phyloP scores from a whole-genome alignment of 1,284 basidiomycete genomes.

The Apiotrichum akiyoshidainum region DNA sequence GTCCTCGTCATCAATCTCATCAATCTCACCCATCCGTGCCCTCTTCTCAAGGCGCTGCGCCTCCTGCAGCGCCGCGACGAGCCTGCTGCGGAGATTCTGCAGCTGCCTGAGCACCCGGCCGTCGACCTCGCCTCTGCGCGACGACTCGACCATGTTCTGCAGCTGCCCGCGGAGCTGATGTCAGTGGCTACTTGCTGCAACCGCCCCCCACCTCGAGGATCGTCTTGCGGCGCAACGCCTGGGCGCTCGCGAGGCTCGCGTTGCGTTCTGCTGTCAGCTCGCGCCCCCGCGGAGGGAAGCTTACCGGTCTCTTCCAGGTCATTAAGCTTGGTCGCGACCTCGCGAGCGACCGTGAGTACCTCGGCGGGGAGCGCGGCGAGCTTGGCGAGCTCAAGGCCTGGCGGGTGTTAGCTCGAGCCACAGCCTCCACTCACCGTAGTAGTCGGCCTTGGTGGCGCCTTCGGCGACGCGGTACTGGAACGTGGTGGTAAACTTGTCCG shows the following conservation, averaged over 20 bases:
- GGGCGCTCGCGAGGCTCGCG: constrained; percentile 11
- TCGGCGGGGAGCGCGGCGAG: constrained; percentile 73
- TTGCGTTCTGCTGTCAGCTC: constrained; percentile 14
- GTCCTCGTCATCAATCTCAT: neutral
- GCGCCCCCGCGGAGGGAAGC: neutral
- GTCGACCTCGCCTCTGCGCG: neutral
- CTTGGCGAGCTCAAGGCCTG: constrained; percentile 77
- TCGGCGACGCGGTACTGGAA: constrained; percentile 68
- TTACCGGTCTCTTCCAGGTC: constrained; percentile 59
- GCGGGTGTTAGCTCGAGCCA: neutral
- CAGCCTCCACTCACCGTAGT: constrained; percentile 41
- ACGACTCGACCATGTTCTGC: constrained; percentile 12
- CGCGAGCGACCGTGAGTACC: constrained; percentile 61
- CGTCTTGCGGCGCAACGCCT: constrained; percentile 18
- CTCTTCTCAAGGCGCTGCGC: constrained; percentile 1
- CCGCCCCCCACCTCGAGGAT: constrained; percentile 15
- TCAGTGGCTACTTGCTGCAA: neutral
- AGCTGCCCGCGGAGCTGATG: constrained; percentile 18
- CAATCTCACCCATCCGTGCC: neutral
- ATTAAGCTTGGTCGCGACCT: constrained; percentile 62
- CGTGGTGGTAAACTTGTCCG: constrained; percentile 61
- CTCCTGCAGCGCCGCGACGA: constrained; percentile 4
- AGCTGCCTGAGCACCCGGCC: constrained; percentile 8
- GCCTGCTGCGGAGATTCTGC: constrained; percentile 4
- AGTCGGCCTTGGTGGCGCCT: constrained; percentile 37